Evolutionary conservation across 2,329 filamentous ascomycete genomes (phyloP).

Genomic region (Colletotrichum agaves): DNA sequence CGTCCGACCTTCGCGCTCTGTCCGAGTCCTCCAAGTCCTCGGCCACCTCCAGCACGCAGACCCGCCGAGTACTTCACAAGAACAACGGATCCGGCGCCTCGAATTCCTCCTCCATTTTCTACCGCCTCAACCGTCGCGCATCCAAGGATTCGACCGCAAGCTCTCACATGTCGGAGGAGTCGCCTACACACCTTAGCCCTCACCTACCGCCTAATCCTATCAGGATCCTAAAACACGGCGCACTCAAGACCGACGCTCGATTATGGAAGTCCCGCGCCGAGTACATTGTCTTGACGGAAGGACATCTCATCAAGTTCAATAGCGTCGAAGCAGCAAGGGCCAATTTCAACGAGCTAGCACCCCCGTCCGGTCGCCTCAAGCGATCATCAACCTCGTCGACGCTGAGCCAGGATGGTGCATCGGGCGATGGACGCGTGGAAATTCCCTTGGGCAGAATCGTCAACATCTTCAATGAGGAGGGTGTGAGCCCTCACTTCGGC

Average conservation of each 20-base stretch:
- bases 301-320: constrained; percentile 62
- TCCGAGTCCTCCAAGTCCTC: constrained; percentile 16
- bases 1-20: constrained; percentile 31
- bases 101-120: constrained; percentile 49
- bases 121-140: constrained; percentile 53
- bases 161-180: constrained; percentile 39
- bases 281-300: constrained; percentile 63
- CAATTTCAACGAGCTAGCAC: constrained; percentile 57
- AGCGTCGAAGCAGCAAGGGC: constrained; percentile 58
- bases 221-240: constrained; percentile 56
- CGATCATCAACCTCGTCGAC: constrained; percentile 41
- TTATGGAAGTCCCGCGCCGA: constrained; percentile 60
- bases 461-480: constrained; percentile 63
- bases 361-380: constrained; percentile 39
- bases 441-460: constrained; percentile 63
- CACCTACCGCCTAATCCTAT: constrained; percentile 48
- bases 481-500: constrained; percentile 59
- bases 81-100: constrained; percentile 41
- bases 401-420: constrained; percentile 44
- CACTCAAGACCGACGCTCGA: constrained; percentile 61
- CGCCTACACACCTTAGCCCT: constrained; percentile 31
- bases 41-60: constrained; percentile 6
- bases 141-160: constrained; percentile 50
- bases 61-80: constrained; percentile 47
- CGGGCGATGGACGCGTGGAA: constrained; percentile 54